phyloP scores from a whole-genome alignment of 495 filamentous ascomycete genomes.

The Friedmanniomyces endolithicus region DNA sequence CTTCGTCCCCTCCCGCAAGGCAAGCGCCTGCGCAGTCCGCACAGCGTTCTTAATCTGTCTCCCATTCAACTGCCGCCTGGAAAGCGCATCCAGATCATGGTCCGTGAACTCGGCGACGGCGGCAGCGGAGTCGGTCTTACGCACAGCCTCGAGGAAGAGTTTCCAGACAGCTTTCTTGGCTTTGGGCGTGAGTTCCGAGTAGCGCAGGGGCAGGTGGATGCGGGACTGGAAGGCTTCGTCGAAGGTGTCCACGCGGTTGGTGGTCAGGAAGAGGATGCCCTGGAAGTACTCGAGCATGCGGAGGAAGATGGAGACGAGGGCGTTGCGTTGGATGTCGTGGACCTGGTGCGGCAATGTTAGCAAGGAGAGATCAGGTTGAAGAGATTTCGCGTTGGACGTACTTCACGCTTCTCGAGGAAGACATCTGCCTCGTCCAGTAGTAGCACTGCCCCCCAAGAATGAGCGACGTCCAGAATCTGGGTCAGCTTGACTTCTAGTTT shows the following conservation, averaged over 20 bases:
- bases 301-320: slow-evolving; percentile 35
- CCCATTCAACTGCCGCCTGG: slow-evolving; percentile 68
- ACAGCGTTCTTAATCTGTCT: slow-evolving; percentile 93
- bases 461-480: slow-evolving; percentile 76
- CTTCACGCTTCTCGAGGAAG: slow-evolving; percentile 34
- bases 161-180: slow-evolving; percentile 80
- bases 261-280: slow-evolving; percentile 68
- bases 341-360: too few relatives aligned
- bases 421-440: slow-evolving; percentile 38
- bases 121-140: slow-evolving; percentile 46
- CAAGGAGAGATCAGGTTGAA: too few relatives aligned
- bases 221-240: slow-evolving; percentile 56
- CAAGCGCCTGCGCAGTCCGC: slow-evolving; percentile 72
- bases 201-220: slow-evolving; percentile 65
- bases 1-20: slow-evolving; percentile 57
- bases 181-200: slow-evolving; percentile 60
- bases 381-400: not conserved
- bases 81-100: slow-evolving; percentile 53
- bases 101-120: slow-evolving; percentile 52
- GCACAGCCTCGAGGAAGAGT: slow-evolving; percentile 64
- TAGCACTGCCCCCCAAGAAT: slow-evolving; percentile 64
- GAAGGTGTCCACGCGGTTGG: slow-evolving; percentile 65
- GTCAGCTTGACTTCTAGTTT: slow-evolving; percentile 67
- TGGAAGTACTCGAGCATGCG: slow-evolving; percentile 57
- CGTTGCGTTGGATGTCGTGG: slow-evolving; percentile 36